Conservation (phyloP, 305 asterid species). For the Andrographis paniculata region DNA sequence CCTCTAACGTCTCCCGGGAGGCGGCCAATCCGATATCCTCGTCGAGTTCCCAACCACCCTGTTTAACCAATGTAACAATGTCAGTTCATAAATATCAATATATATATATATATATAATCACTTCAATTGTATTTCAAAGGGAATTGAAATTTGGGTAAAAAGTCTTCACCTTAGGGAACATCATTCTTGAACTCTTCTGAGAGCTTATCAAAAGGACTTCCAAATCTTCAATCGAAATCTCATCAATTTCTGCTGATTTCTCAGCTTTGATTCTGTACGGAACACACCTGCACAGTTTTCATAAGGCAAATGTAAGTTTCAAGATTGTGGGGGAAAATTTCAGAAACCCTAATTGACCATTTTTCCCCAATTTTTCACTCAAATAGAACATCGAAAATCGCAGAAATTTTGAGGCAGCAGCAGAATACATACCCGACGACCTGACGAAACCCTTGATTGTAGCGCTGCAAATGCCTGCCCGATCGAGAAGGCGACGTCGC, state of each 20-base stretch:
- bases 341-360: background rate
- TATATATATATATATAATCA: background rate
- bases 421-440: slow-evolving; percentile 71
- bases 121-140: background rate
- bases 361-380: background rate
- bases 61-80: slow-evolving; percentile 19
- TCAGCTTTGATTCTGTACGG: slow-evolving; percentile 50
- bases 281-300: slow-evolving; percentile 54
- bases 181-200: slow-evolving; percentile 63
- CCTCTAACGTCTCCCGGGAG: slow-evolving; percentile 75
- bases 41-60: slow-evolving; percentile 99
- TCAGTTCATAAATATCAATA: slow-evolving; percentile 14
- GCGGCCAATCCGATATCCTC: slow-evolving; percentile 83
- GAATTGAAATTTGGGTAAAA: background rate
- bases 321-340: background rate
- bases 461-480: slow-evolving; percentile 64
- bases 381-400: background rate
- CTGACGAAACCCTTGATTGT: slow-evolving; percentile 71
- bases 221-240: slow-evolving; percentile 46
- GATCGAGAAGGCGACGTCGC: slow-evolving; percentile 36
- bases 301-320: no score
- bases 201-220: slow-evolving; percentile 77
- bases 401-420: background rate
- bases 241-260: slow-evolving; percentile 32
- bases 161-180: slow-evolving; percentile 76